Conservation (phyloP, 192 early-diverging fungal species). For the Mortierella claussenii region DNA sequence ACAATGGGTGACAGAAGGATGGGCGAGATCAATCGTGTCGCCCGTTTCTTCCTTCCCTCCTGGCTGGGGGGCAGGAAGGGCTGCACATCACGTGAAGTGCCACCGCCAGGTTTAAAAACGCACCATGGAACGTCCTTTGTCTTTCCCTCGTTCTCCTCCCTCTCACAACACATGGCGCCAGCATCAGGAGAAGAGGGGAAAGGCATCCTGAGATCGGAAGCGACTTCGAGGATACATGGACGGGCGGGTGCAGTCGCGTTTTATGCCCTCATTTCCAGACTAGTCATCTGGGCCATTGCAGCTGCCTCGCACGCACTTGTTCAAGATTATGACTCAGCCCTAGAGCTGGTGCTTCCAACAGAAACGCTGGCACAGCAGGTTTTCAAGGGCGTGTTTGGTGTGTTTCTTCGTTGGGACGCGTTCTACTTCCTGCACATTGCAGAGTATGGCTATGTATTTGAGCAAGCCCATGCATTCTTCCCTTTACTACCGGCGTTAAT, state of each 20-base stretch:
- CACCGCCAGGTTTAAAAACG: too few relatives aligned
- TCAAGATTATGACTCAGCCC: constrained; percentile 70
- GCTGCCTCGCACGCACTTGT: constrained; percentile 58
- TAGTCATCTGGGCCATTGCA: constrained; percentile 58
- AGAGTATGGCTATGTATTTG: constrained; percentile 81
- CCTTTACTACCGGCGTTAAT: constrained; percentile 79
- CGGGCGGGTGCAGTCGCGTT: constrained; percentile 53
- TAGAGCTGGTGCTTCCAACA: constrained; percentile 46
- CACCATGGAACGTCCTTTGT: neutral
- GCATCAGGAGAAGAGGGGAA: neutral
- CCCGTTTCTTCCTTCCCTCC: too few relatives aligned
- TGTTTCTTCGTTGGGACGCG: constrained; percentile 89
- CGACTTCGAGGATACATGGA: neutral
- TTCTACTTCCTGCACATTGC: constrained; percentile 88
- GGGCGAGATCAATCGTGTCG: too few relatives aligned
- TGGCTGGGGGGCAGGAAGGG: too few relatives aligned
- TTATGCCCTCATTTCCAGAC: constrained; percentile 60
- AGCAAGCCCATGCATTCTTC: constrained; percentile 92
- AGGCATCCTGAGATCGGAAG: neutral
- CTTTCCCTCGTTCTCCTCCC: neutral
- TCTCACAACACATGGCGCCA: constrained; percentile 14
- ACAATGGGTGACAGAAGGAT: too few relatives aligned
- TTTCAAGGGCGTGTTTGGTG: constrained; percentile 52
- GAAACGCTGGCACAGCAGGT: constrained; percentile 14
- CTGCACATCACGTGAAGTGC: too few relatives aligned